Percentiles rank a stretch among this genome's conserved stretches.
phyloP scores from a whole-genome alignment of 2,329 filamentous ascomycete species.

The Colletotrichum sp. region DNA sequence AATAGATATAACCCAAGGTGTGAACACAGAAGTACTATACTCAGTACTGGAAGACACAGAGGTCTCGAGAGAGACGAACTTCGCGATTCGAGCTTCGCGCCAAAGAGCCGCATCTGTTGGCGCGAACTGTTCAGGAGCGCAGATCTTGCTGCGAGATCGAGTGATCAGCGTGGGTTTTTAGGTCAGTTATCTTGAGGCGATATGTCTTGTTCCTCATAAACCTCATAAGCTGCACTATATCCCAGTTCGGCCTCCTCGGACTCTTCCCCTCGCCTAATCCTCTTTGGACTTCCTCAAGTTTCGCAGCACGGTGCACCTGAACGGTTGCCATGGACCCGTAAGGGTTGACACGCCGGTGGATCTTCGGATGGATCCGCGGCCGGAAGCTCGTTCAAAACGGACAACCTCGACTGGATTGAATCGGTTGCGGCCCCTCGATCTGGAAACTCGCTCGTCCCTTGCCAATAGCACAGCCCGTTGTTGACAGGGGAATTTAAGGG shows the following conservation, averaged over 20 bases:
- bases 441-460: background rate
- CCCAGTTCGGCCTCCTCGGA: background rate
- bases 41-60: no score
- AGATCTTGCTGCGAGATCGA: background rate
- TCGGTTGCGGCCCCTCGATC: conserved; percentile 6
- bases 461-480: background rate
- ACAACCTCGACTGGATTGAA: background rate
- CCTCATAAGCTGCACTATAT: background rate
- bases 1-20: no score
- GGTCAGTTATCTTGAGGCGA: background rate
- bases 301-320: background rate
- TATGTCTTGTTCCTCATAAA: background rate
- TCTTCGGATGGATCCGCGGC: background rate
- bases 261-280: background rate
- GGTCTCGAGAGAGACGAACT: no score
- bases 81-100: background rate
- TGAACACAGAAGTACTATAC: no score
- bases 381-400: conserved; percentile 2
- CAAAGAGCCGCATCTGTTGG: background rate
- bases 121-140: background rate
- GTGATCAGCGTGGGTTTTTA: background rate
- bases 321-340: background rate
- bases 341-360: conserved; percentile 4
- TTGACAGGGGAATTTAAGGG: background rate
- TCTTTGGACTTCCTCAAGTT: background rate